Percentiles rank a stretch among this genome's conserved stretches.
Conservation (phyloP, 257 asterid genomes). For the Nicotiana noctiflora region DNA sequence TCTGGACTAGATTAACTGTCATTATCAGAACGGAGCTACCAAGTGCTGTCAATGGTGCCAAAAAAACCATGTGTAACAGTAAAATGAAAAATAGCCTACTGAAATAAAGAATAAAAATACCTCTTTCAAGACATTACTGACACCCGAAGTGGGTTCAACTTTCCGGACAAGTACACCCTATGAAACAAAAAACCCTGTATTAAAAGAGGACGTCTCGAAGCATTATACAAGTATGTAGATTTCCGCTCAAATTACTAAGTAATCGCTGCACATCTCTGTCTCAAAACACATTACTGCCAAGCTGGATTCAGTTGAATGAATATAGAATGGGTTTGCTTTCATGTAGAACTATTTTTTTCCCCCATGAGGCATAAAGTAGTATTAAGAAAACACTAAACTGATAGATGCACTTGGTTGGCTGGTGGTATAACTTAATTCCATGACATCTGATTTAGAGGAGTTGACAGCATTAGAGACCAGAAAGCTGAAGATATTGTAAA, state of each 20-base stretch:
- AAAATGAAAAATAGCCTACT: background rate
- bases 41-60: background rate
- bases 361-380: background rate
- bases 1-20: background rate
- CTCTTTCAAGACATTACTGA: conserved; percentile 62
- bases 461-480: background rate
- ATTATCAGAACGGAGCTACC: background rate
- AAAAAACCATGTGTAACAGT: background rate
- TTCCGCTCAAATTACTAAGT: background rate
- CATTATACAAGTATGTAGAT: background rate
- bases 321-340: background rate
- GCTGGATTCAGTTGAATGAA: background rate
- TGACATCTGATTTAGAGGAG: background rate
- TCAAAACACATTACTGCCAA: background rate
- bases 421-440: background rate
- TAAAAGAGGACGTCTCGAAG: background rate
- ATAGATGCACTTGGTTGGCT: background rate
- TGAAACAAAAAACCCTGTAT: conserved; percentile 7
- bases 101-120: conserved; percentile 22
- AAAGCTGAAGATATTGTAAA: background rate
- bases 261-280: background rate
- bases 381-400: background rate
- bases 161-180: conserved; percentile 82
- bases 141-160: conserved; percentile 80
- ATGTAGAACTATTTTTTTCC: background rate